phyloP scores from a whole-genome alignment of 257 asterid species.

The Solanum chilense region DNA sequence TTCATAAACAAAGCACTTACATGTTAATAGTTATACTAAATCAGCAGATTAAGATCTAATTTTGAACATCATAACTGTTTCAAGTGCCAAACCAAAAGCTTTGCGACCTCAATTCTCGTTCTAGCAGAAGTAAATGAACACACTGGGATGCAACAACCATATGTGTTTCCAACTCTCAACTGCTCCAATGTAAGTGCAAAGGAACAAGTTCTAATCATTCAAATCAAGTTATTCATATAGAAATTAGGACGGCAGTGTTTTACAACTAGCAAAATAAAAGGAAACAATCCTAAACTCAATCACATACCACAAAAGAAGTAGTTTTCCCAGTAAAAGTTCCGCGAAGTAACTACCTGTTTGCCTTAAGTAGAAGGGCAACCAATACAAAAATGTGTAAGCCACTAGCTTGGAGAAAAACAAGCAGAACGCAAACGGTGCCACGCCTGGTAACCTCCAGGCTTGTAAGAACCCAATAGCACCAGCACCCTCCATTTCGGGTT shows the following conservation, averaged over 20 bases:
- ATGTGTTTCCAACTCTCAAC: background rate
- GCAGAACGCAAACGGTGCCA: constrained; percentile 72
- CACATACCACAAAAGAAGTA: background rate
- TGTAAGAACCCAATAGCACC: constrained; percentile 74
- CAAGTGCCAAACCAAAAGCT: background rate
- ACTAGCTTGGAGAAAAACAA: constrained; percentile 95
- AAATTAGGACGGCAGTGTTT: background rate
- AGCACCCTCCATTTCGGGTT: constrained; percentile 20
- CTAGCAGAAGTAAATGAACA: background rate
- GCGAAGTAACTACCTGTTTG: constrained; percentile 54
- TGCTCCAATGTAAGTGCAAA: background rate
- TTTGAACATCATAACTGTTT: background rate
- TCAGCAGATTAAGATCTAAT: background rate
- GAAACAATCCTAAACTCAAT: background rate
- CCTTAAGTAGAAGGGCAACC: constrained; percentile 93
- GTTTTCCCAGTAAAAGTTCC: background rate
- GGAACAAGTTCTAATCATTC: background rate
- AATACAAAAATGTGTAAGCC: constrained; percentile 87
- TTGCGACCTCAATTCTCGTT: background rate
- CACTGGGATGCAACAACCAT: background rate
- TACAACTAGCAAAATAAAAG: background rate
- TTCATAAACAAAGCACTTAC: background rate
- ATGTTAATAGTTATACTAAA: background rate
- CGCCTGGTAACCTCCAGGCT: constrained; percentile 90
- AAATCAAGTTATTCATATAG: background rate